Evolutionary conservation across 2,329 filamentous ascomycete species (phyloP).

Genomic region (Myriosclerotinia curreyana): DNA sequence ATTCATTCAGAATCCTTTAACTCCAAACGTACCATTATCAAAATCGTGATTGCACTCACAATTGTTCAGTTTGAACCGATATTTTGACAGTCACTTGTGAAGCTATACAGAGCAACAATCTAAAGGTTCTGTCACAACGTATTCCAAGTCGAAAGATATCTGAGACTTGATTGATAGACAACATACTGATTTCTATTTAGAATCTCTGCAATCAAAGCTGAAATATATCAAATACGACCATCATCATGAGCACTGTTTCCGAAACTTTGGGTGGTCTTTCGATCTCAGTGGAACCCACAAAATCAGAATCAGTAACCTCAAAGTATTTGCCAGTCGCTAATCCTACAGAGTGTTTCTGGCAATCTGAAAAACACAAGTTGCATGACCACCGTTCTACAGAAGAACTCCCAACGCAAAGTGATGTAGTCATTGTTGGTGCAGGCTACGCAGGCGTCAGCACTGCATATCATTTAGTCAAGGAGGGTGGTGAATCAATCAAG

Average conservation of each 20-base stretch:
- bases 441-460: constrained; percentile 28
- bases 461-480: constrained; percentile 36
- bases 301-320: background rate
- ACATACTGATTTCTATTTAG: background rate
- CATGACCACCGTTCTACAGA: constrained; percentile 27
- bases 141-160: background rate
- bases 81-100: background rate
- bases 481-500: constrained; percentile 44
- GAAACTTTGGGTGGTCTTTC: background rate
- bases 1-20: background rate
- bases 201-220: background rate
- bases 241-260: constrained; percentile 9
- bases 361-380: constrained; percentile 21
- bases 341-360: constrained; percentile 25
- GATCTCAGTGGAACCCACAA: constrained; percentile 1
- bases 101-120: background rate
- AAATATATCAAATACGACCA: background rate
- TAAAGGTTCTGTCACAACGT: background rate
- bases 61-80: background rate
- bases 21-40: background rate
- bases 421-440: constrained; percentile 31
- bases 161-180: background rate
- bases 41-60: background rate
- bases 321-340: constrained; percentile 22
- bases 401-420: constrained; percentile 24